Base-by-base conservation (phyloP, 2,329 filamentous ascomycete genomes). In the Ophiocordyceps robertsii region DNA sequence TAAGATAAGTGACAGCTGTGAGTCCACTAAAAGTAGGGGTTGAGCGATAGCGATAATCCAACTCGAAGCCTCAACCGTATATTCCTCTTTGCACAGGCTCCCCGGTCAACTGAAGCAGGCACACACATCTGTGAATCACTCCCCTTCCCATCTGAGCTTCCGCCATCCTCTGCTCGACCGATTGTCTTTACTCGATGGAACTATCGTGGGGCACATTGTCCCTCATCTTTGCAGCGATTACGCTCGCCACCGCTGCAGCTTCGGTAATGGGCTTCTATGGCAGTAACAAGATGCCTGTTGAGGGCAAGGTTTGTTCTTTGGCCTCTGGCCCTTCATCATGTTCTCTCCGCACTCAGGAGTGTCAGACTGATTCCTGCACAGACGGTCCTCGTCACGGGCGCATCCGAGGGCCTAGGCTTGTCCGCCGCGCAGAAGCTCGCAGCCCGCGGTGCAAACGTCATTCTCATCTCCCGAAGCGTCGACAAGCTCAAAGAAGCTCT, bases 351-450 rank as follows among this genome's bases (percentile, higher is more conserved):
- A 37, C n/a, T 42, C 44, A n/a, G 35, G 12, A 16, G 2, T 10
- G 16, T 16, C n/a, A 6, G 33, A 42, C 43, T 47, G 33, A 32
- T 41, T 19, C 46, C 12, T 10, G 42, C 21, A 11, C 40, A 95
- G 88, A 95, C 89, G 2, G 72, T 93, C 41, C 69, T 96, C 43
- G 69, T 98, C 41, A 98, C 92, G 1, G 92, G 92, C 38, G 88
- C 82, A 29, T 95, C 92, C 0, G 85, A 95, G 57, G 92, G 92
- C 44, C 86, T 95, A 82, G 92, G 92, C 46, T 78, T 80, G 51
- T 77, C 78, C 41, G 76, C 81, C 17, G 88, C 82, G 6, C 72
- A 77, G 41, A 72, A 88, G 50, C 76, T 98, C 37, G 75, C 90
- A 3, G 68, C 74, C 40, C 89, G 88, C 60, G 92, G 92, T 38